Conservation (phyloP, 257 asterid genomes). For the Datura wrightii region DNA sequence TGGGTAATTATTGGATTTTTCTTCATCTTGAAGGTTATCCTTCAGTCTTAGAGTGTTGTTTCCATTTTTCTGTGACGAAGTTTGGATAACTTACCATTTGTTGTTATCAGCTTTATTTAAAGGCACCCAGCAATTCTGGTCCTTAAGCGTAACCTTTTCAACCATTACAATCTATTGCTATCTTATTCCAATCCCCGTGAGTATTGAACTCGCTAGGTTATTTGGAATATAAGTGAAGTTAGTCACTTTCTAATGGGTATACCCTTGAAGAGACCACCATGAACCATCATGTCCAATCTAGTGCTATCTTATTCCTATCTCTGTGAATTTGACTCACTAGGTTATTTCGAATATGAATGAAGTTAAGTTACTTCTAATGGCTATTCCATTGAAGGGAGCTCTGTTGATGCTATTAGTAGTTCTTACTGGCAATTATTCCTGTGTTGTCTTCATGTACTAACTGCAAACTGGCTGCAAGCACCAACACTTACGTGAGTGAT, state of each 20-base stretch:
- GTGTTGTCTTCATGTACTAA: background rate
- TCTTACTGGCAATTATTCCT: background rate
- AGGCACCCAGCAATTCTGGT: background rate
- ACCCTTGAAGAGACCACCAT: background rate
- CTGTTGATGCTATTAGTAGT: background rate
- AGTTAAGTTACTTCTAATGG: background rate
- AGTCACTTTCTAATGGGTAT: background rate
- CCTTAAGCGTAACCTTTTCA: background rate
- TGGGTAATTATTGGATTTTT: background rate
- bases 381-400: conserved; percentile 1
- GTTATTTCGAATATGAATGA: background rate
- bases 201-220: background rate
- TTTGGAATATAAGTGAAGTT: conserved; percentile 14
- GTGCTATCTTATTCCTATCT: background rate
- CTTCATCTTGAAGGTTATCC: background rate
- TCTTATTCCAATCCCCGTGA: background rate
- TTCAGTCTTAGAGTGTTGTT: background rate
- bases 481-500: background rate
- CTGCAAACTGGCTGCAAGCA: conserved; percentile 9
- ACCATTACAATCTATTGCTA: conserved; percentile 20
- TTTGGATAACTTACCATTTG: background rate
- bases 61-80: background rate
- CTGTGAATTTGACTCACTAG: background rate
- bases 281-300: background rate
- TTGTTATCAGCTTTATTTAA: background rate